Evolutionary conservation across 768 basidiomycete genomes (phyloP), one percentile per base, ranked within the genome.

Genomic region (Boletus coccyginus): DNA sequence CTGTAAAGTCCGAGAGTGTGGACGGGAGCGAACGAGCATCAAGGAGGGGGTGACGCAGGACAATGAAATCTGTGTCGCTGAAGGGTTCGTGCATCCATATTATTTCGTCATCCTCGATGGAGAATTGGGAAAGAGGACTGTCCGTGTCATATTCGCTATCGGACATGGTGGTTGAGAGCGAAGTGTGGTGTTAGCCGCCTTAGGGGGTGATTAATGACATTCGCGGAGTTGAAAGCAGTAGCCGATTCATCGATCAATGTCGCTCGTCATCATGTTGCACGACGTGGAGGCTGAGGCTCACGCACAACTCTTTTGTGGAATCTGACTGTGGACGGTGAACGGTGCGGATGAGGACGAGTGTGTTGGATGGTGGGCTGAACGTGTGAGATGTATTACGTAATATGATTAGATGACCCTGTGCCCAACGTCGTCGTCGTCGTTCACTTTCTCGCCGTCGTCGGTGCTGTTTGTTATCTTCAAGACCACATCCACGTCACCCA

Each of bases 331-430:
- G 38, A 33, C 19, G 5, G 35, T 27, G 52, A 12, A 19, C 21
- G 35, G 14, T 13, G 24, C 11, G 1, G 31, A 12, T 16, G 50
- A 33, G 10, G 29, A 10, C 14, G 42, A 27, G 27, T 5, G 27
- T 27, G 24, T 31, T 13, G 49, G 33, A 13, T 9, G 21, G 12
- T 2, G 42, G 45, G 41, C 27, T 51, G 53, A 59, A 66, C 51
- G 59, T 58, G 66, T 50, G 70, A 70, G 57, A 60, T 24, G n/a
- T 55, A 55, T 71, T 71, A 71, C 35, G 43, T 71, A 72, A 71
- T 64, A 59, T 50, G 70, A 71, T 71, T 71, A 71, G 70, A 71
- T 71, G 62, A 68, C 70, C 70, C 70, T 72, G 58, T 68, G 70
- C 70, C 70, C 70, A 73, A 61, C 68, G 45, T 59, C 33, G 66